Conservation (phyloP, 345 rosid species). For the Populus nigra region DNA sequence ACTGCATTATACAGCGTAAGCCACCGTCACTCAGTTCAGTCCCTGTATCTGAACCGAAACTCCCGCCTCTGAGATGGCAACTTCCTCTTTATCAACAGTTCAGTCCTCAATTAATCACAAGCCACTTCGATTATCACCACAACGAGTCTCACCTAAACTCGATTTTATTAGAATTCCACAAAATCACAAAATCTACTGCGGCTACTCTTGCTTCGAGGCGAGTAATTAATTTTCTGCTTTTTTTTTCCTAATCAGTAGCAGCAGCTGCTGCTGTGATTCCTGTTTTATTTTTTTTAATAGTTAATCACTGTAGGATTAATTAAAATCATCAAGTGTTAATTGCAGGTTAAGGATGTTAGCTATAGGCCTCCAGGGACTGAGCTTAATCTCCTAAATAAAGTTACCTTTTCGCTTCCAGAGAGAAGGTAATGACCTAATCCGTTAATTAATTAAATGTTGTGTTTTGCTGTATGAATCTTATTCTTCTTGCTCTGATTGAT, state of each 20-base stretch:
- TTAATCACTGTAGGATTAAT: not conserved
- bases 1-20: not conserved
- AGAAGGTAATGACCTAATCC: conserved; percentile 42
- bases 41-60: not conserved
- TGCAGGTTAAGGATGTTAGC: conserved; percentile 58
- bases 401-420: conserved; percentile 73
- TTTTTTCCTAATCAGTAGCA: not conserved
- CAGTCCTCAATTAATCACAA: not conserved
- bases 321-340: conserved; percentile 14
- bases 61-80: not conserved
- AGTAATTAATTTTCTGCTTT: conserved; percentile 1
- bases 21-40: not conserved
- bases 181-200: conserved; percentile 39
- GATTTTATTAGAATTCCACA: conserved; percentile 18
- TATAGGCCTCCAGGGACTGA: conserved; percentile 84
- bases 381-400: conserved; percentile 62
- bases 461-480: not conserved
- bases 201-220: conserved; percentile 71
- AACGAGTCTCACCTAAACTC: conserved; percentile 23
- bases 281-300: not conserved
- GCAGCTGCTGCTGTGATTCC: too few species aligned
- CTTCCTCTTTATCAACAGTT: not conserved
- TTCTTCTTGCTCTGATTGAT: conserved; percentile 11
- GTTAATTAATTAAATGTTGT: too few species aligned
- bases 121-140: not conserved